Evolutionary conservation across 2,329 filamentous ascomycete species (phyloP).

Genomic region (Clonostachys byssicola): DNA sequence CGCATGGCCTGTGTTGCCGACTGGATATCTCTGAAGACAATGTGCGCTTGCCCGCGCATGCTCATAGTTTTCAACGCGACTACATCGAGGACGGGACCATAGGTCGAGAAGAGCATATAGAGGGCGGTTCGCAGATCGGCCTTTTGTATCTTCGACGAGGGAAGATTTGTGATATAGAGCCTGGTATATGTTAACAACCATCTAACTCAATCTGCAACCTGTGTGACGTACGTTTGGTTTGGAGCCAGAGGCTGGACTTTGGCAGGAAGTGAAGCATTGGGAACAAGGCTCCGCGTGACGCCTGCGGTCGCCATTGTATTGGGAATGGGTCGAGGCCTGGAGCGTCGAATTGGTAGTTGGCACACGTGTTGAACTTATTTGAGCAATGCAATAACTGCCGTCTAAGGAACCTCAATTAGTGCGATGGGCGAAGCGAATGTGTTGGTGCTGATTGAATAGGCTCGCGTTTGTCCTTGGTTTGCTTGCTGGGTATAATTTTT

Average conservation of each 20-base stretch:
- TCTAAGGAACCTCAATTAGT: too few species aligned
- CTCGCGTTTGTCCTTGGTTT: too few species aligned
- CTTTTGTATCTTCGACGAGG: slow-evolving; percentile 85
- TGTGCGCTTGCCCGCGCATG: slow-evolving; percentile 94
- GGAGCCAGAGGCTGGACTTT: slow-evolving; percentile 57
- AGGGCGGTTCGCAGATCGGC: slow-evolving; percentile 79
- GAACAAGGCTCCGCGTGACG: slow-evolving; percentile 30
- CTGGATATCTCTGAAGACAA: slow-evolving; percentile 85
- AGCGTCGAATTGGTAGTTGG: too few species aligned
- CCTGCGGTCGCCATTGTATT: slow-evolving; percentile 27
- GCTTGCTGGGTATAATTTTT: too few species aligned
- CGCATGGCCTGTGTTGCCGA: slow-evolving; percentile 94
- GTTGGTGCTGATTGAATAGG: too few species aligned
- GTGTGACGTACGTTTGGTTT: slow-evolving; percentile 67
- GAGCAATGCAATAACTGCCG: too few species aligned
- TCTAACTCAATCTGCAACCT: not conserved
- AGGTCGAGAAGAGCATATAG: slow-evolving; percentile 92
- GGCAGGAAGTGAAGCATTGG: slow-evolving; percentile 36
- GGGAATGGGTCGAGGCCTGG: not conserved
- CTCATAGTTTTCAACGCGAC: slow-evolving; percentile 83
- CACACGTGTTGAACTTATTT: too few species aligned
- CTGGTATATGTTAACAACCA: slow-evolving; percentile 33
- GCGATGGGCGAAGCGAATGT: too few species aligned
- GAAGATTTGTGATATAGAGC: slow-evolving; percentile 84
- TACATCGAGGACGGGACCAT: slow-evolving; percentile 88